Percentiles rank a stretch among this genome's conserved stretches.
phyloP scores from a whole-genome alignment of 768 basidiomycete genomes.

The Xerocomellus chrysenteron region DNA sequence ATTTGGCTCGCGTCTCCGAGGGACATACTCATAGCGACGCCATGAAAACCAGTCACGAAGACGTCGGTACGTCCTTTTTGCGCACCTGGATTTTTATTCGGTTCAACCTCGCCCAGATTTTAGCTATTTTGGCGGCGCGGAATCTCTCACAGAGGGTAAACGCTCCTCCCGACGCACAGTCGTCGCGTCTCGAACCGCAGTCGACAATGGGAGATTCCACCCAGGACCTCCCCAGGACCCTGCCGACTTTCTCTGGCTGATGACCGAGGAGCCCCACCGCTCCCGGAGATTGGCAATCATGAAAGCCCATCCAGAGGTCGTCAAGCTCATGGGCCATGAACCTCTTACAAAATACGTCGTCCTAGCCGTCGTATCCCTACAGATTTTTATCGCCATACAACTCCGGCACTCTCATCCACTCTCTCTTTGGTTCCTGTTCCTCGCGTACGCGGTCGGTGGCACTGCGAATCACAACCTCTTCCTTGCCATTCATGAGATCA shows the following conservation, averaged over 20 bases:
- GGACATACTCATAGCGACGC: background rate
- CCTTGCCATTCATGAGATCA: constrained; percentile 97
- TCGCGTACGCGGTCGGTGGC: constrained; percentile 86
- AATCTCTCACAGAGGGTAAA: constrained; percentile 59
- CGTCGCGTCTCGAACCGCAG: constrained; percentile 37
- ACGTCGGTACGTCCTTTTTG: constrained; percentile 20
- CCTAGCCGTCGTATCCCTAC: constrained; percentile 74
- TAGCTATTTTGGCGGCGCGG: constrained; percentile 82
- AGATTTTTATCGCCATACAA: constrained; percentile 60
- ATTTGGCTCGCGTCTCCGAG: background rate
- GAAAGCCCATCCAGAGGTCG: constrained; percentile 94
- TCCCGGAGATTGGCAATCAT: constrained; percentile 84
- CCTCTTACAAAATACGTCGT: constrained; percentile 90
- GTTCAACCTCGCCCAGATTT: constrained; percentile 48
- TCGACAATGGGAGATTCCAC: constrained; percentile 43
- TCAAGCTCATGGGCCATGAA: constrained; percentile 95
- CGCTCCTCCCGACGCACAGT: constrained; percentile 54
- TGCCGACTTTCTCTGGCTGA: constrained; percentile 89
- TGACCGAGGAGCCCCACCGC: constrained; percentile 98
- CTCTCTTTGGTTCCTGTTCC: constrained; percentile 69
- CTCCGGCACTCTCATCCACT: constrained; percentile 69
- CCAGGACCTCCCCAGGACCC: constrained; percentile 69
- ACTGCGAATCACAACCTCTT: constrained; percentile 98
- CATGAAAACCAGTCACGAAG: constrained; percentile 13
- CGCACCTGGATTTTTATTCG: background rate